Evolutionary conservation across 129 eudicot species (phyloP).

Genomic region (Oenanthe sinensis): DNA sequence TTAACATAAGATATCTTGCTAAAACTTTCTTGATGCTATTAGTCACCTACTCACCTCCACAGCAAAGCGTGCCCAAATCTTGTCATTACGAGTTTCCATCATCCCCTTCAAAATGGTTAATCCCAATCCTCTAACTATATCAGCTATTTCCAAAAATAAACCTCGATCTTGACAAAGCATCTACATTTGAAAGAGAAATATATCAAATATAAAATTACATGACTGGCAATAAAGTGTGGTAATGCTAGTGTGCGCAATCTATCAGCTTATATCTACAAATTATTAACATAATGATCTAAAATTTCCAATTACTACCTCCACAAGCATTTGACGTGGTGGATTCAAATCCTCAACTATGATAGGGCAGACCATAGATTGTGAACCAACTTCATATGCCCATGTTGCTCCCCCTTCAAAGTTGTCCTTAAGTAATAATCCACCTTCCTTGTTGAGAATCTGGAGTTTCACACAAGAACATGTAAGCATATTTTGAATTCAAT

Average conservation of each 20-base stretch:
- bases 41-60: conserved; percentile 92
- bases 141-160: conserved; percentile 85
- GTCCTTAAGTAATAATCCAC: conserved; percentile 63
- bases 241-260: background rate
- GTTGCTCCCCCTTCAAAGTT: conserved; percentile 87
- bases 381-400: conserved; percentile 96
- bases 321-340: conserved; percentile 93
- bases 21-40: background rate
- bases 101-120: conserved; percentile 88
- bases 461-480: conserved; percentile 10
- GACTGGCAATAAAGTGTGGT: background rate
- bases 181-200: conserved; percentile 24
- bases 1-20: background rate
- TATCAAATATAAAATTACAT: background rate
- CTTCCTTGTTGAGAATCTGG: conserved; percentile 74
- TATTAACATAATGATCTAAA: background rate
- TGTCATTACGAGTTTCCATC: conserved; percentile 83
- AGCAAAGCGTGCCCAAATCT: conserved; percentile 94
- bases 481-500: background rate
- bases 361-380: conserved; percentile 91
- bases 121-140: conserved; percentile 82
- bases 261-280: background rate
- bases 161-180: conserved; percentile 95
- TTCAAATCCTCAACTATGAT: conserved; percentile 86
- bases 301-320: conserved; percentile 45